phyloP scores from a whole-genome alignment of 768 basidiomycete genomes.

The Mycena albidolilacea region DNA sequence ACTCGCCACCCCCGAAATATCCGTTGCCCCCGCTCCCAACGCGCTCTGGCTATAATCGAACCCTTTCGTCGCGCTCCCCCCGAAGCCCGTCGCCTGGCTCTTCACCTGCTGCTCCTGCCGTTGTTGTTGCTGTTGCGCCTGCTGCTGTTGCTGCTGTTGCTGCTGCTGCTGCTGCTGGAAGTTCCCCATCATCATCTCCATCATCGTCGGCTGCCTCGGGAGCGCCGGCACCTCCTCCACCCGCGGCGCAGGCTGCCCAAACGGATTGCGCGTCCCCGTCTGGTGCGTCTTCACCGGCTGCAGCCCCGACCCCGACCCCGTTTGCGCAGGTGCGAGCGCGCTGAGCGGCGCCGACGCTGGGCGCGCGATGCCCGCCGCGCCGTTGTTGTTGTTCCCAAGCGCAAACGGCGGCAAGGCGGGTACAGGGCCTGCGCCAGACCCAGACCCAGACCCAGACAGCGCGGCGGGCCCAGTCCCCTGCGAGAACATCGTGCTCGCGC shows the following conservation, averaged over 20 bases:
- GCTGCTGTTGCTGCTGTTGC: slow-evolving; percentile 43
- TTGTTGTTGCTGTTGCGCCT: slow-evolving; percentile 39
- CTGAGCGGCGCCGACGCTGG: slow-evolving; percentile 84
- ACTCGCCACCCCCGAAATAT: slow-evolving; percentile 80
- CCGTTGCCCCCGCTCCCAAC: slow-evolving; percentile 62
- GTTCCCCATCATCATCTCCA: slow-evolving; percentile 78
- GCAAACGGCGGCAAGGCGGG: slow-evolving; percentile 38
- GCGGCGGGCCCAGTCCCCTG: slow-evolving; percentile 73
- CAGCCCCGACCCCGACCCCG: slow-evolving; percentile 49
- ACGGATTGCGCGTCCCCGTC: slow-evolving; percentile 97
- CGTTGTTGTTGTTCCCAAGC: slow-evolving; percentile 35
- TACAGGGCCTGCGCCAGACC: not conserved
- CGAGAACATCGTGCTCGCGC: slow-evolving; percentile 81
- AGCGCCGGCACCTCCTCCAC: slow-evolving; percentile 32
- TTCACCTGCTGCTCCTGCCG: slow-evolving; percentile 28
- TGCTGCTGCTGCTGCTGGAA: slow-evolving; percentile 45
- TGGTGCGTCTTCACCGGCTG: slow-evolving; percentile 88
- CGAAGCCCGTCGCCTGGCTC: slow-evolving; percentile 40
- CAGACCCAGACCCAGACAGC: slow-evolving; percentile 44
- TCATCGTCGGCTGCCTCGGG: slow-evolving; percentile 73
- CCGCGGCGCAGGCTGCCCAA: slow-evolving; percentile 85
- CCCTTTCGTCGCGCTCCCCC: slow-evolving; percentile 43
- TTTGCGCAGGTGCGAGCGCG: slow-evolving; percentile 44
- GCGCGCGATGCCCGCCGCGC: slow-evolving; percentile 53
- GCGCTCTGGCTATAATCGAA: slow-evolving; percentile 59